Evolutionary conservation across 192 early-diverging fungal species (phyloP), one percentile per base, ranked within the genome.

Genomic region (Backusella psychrophila): DNA sequence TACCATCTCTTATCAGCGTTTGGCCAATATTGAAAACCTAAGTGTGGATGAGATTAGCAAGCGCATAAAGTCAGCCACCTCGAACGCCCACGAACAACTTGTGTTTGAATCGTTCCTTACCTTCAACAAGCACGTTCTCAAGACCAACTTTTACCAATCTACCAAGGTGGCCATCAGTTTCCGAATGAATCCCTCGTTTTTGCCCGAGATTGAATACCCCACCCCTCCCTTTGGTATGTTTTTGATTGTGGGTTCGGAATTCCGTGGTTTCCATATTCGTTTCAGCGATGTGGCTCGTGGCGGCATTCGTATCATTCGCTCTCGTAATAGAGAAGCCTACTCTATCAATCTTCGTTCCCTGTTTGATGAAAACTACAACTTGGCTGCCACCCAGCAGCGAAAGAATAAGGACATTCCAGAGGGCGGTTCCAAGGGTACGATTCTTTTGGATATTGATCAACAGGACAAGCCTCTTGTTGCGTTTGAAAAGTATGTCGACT

Each of bases 351-450:
- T 96, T 83, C 90, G 97, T 80, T 93, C 91, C 59, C 87, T 99
- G 71, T 94, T 99, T 86, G 97, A 99, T 86, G 97, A 99, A 87
- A 99, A 99, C 90, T 98, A 98, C 87, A 93, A 93, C 74, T 89
- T 99, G 65, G 96, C 97, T 29, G 90, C 93, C 35, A 98, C 97
- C 31, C 97, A 99, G 87, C 96, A 98, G 84, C 88, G 96, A 81
- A 99, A 99, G 86, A 99, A 99, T 92, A 99, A 99, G 88, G 97
- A 99, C 83, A 98, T 99, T 80, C 97, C 97, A 59, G 97, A 99
- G 87, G 96, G 97, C 74, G 97, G 97, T 21, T 97, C 96, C 76
- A 99, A 99, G 90, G 97, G 97, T 79, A 99, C 97, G 49, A 98
- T 99, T 79, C 85, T 99, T 53, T 89, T 99, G 79, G 95, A 98